Evolutionary conservation across 2,329 filamentous ascomycete genomes (phyloP), one percentile per base, ranked within the genome.

Genomic region (Penicillium sp.): DNA sequence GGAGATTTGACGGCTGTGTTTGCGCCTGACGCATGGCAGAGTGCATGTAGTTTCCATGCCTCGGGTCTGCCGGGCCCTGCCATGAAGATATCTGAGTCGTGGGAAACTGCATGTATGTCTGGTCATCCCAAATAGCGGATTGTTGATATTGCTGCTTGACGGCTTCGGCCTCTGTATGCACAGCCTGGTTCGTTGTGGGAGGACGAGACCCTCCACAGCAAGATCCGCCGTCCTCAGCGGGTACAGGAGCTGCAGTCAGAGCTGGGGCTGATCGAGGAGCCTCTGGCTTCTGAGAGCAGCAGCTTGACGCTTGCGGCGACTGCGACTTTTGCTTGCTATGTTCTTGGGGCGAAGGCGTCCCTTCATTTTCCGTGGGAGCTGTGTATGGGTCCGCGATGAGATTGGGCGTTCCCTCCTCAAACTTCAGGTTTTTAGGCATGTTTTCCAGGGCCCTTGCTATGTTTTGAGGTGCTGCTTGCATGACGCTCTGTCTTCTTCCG

Each of bases 381-480:
- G 31, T 35, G n/a, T 35, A 46, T 6, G 41, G 34, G 14, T 50
- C 46, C 7, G 48, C 40, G 18, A 58, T 12, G 38, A 41, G 40
- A 3, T 44, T 53, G 2, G 51, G 25, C 0, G 41, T 37, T 19
- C 53, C 57, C 44, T 60, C 60, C 13, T 63, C 57, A 2, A 56
- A 6, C 14, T 60, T 58, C 10, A 62, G 51, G 22, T 58, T 58
- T 5, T 61, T 56, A 5, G 63, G 58, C 47, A 67, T 61, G 3
- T 59, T 55, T 33, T 63, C 58, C 25, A 72, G 46, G 22, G 64
- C 68, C 47, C 66, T 70, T 14, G 61, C 63, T 37, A 71, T 58
- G 37, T 63, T 66, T 42, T 70, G 67, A 2, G 68, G 63, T 2
- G 63, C 58, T 2, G 64, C 56, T 51, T 71, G 66, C 31, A 68